Evolutionary conservation across 306 rosid species (phyloP).

Genomic region (Purshia tridentata): DNA sequence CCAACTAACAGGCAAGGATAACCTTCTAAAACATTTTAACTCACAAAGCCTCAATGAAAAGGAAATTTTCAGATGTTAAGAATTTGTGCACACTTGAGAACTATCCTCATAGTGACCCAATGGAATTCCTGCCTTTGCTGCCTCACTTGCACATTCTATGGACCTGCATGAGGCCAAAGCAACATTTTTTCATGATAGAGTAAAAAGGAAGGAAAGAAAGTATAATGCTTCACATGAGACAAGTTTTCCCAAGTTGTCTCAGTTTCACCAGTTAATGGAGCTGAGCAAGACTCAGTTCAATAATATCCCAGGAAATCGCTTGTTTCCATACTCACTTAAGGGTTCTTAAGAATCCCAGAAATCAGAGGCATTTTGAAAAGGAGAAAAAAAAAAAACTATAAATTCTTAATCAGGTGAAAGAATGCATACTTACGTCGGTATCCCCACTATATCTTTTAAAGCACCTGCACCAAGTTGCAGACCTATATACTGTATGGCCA

Average conservation of each 20-base stretch:
- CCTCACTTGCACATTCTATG: conserved; percentile 40
- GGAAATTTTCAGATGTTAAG: neutral
- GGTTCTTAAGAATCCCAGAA: neutral
- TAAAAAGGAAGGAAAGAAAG: neutral
- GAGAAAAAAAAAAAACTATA: neutral
- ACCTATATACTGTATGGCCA: conserved; percentile 89
- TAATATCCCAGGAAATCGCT: neutral
- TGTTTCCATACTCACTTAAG: neutral
- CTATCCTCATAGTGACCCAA: conserved; percentile 32
- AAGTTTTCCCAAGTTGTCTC: neutral
- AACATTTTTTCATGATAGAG: neutral
- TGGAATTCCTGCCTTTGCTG: conserved; percentile 53
- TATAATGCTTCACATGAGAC: neutral
- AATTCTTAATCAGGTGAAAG: conserved; percentile 7
- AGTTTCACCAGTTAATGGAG: conserved; percentile 1
- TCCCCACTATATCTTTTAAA: conserved; percentile 70
- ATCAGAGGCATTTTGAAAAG: neutral
- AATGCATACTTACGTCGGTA: conserved; percentile 69
- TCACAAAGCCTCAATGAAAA: neutral
- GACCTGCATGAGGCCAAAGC: conserved; percentile 30
- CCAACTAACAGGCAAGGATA: neutral
- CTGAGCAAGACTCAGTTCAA: neutral
- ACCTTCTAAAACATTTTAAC: neutral
- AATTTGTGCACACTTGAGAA: conserved; percentile 33
- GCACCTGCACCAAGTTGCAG: conserved; percentile 71